Evolutionary conservation across 2,329 filamentous ascomycete species (phyloP), one percentile per base, ranked within the genome.

Genomic region (Aspergillus hortae): DNA sequence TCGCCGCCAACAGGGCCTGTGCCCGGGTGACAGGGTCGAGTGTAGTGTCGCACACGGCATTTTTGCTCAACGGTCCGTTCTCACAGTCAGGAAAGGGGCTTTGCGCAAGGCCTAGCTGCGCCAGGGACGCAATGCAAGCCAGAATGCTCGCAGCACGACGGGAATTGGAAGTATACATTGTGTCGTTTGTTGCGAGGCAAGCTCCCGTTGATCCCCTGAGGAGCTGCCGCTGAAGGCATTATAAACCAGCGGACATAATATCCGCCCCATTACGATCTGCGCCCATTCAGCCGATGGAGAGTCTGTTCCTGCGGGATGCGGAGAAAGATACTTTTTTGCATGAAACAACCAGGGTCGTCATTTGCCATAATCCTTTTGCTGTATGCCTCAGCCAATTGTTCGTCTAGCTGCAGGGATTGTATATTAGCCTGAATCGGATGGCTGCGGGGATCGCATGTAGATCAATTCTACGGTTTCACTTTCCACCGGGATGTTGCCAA

Each of bases 41-140:
- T 15, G 71, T 69, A 6, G 68, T 65, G 51, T 82, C 67, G 56
- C 80, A 83, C 23, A 82, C 74, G 3, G 67, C 69, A 46, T 78
- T 77, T 44, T 74, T 72, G 32, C 67, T 73, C 51, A 80, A 61
- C 2, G 77, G 78, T 0, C 77, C 77, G 64, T 73, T 75, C 10
- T 57, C 61, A 57, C 78, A 80, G 56, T 80, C 77, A 10, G 78
- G 78, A 54, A 78, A 78, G 6, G 21, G 15, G 27, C 38, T n/a
- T 6, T 23, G 30, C 4, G 46, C 23, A 32, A 15, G 1, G 6
- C 15, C 40, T 19, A 21, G 6, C 17, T 19, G 40, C 17, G 40
- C 15, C 21, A 51, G 15, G 15, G 17, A 21, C 6, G 4, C 33
- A 25, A 12, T 11, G 32, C 33, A 10, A 38, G 14, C n/a, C 1